Conservation (phyloP, 805 yeast genomes). For the Candida tammaniensis region DNA sequence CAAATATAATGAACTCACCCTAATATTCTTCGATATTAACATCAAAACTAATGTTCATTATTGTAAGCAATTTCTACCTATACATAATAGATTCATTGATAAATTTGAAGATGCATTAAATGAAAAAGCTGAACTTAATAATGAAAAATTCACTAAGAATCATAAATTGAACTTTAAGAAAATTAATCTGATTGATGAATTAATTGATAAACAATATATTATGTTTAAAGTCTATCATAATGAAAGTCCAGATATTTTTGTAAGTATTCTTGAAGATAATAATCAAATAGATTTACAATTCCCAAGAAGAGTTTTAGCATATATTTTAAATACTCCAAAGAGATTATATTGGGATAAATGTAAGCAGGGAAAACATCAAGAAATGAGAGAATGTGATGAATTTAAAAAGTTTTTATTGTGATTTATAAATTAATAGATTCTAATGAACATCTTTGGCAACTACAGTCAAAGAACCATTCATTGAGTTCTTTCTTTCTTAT, state of each 20-base stretch:
- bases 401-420: constrained; percentile 53
- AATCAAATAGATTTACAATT: constrained; percentile 71
- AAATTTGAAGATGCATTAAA: constrained; percentile 47
- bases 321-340: constrained; percentile 55
- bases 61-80: constrained; percentile 75
- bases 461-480: constrained; percentile 62
- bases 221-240: constrained; percentile 28
- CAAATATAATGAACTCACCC: constrained; percentile 38
- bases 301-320: constrained; percentile 77
- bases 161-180: constrained; percentile 42
- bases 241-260: constrained; percentile 16
- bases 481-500: constrained; percentile 41
- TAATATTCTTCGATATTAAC: constrained; percentile 70
- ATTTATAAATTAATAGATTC: constrained; percentile 12
- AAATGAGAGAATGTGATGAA: constrained; percentile 56
- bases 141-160: constrained; percentile 44
- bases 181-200: constrained; percentile 20
- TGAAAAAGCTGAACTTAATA: constrained; percentile 43
- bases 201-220: constrained; percentile 33
- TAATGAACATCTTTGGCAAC: constrained; percentile 44
- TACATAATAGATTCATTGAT: constrained; percentile 41
- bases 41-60: constrained; percentile 65
- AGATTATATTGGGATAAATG: constrained; percentile 79
- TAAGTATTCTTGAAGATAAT: constrained; percentile 21
- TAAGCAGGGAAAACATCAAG: constrained; percentile 59